Evolutionary conservation across 371 early-diverging fungal species (phyloP).

Genomic region (Rhizomucor miehei): DNA sequence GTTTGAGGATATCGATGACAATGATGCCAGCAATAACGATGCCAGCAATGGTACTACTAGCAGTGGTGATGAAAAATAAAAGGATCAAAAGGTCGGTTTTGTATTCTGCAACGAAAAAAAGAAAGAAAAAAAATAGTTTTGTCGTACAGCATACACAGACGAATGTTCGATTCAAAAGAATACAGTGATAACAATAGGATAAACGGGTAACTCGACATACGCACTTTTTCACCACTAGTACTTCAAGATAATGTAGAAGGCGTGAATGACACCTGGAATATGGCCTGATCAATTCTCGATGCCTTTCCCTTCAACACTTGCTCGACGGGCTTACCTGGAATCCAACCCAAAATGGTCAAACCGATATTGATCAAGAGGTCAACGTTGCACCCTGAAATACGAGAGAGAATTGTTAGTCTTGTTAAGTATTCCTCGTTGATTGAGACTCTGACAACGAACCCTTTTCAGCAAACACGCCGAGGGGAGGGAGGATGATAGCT

Average conservation of each 20-base stretch:
- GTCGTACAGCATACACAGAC: too few relatives aligned
- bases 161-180: too few relatives aligned
- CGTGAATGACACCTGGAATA: slow-evolving; percentile 9
- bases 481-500: slow-evolving; percentile 64
- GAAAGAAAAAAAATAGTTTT: too few relatives aligned
- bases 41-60: too few relatives aligned
- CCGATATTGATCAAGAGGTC: slow-evolving; percentile 76
- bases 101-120: too few relatives aligned
- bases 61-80: too few relatives aligned
- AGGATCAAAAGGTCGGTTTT: too few relatives aligned
- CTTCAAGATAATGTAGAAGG: slow-evolving; percentile 14
- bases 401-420: not conserved
- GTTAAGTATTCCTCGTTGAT: too few relatives aligned
- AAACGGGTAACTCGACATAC: too few relatives aligned
- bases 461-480: slow-evolving; percentile 57
- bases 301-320: not conserved
- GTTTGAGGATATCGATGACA: too few relatives aligned
- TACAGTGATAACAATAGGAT: too few relatives aligned
- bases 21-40: too few relatives aligned
- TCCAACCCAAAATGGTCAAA: slow-evolving; percentile 73
- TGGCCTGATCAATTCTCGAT: not conserved
- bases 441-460: slow-evolving; percentile 3
- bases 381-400: slow-evolving; percentile 44
- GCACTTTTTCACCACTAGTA: slow-evolving; percentile 4
- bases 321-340: slow-evolving; percentile 60